A percentile compares a stretch with the other conserved stretches of the same genome.
Conservation (phyloP, 345 rosid species). For the Melaleuca quinquenervia region DNA sequence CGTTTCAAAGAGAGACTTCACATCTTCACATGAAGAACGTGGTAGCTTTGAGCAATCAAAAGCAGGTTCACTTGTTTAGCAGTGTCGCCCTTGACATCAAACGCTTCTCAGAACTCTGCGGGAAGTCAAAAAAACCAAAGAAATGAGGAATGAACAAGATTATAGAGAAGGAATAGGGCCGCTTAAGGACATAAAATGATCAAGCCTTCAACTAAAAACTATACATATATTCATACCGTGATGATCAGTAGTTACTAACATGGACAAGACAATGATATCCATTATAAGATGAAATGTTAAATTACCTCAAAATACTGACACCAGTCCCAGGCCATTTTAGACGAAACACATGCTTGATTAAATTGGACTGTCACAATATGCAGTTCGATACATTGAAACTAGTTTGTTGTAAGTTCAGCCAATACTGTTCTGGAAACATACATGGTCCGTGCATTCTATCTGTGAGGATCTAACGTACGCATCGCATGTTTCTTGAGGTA, state of each 20-base stretch:
- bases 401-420: background rate
- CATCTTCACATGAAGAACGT: background rate
- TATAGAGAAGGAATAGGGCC: background rate
- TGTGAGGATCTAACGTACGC: background rate
- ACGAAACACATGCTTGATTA: background rate
- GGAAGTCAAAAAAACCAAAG: background rate
- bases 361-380: background rate
- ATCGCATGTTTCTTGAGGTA: background rate
- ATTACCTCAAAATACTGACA: background rate
- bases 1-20: background rate
- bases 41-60: background rate
- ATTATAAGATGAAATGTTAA: background rate
- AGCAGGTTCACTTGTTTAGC: background rate
- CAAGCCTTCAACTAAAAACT: background rate
- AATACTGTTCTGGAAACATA: background rate
- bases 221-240: background rate
- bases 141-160: background rate
- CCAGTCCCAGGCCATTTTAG: background rate
- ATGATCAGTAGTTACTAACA: background rate
- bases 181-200: background rate
- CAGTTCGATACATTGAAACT: background rate
- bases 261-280: background rate
- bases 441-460: background rate
- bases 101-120: constrained; percentile 35
- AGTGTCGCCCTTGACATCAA: constrained; percentile 26